phyloP scores from a whole-genome alignment of 78 protist species.

The Diacronema lutheri region DNA sequence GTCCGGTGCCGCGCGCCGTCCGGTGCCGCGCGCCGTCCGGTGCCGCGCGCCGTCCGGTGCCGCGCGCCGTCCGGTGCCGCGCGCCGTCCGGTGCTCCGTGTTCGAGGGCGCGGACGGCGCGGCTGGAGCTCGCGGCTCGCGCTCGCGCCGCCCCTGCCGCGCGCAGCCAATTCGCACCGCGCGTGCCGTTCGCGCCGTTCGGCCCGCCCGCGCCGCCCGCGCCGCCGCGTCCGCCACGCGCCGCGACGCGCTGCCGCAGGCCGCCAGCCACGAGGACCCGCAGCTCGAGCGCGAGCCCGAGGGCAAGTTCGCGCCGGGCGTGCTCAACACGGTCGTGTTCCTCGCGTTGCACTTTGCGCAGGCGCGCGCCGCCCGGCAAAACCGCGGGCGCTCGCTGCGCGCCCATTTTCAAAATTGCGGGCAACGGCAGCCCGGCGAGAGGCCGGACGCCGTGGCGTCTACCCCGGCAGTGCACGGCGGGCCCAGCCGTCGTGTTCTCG shows the following conservation, averaged over 20 bases:
- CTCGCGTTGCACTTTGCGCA: constrained; percentile 35
- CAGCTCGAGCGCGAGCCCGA: constrained; percentile 50
- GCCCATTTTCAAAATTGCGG: neutral
- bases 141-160: too few species aligned
- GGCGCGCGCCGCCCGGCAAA: neutral
- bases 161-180: too few species aligned
- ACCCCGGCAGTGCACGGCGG: too few species aligned
- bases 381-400: neutral
- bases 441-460: too few species aligned
- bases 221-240: neutral
- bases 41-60: too few species aligned
- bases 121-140: too few species aligned
- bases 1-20: neutral
- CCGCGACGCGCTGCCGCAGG: neutral
- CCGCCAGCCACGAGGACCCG: neutral
- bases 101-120: too few species aligned
- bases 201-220: neutral
- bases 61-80: too few species aligned
- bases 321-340: constrained; percentile 76
- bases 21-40: too few species aligned
- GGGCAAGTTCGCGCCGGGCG: constrained; percentile 71
- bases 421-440: too few species aligned
- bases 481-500: neutral
- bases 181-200: too few species aligned
- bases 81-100: too few species aligned